Base-by-base conservation (phyloP, 306 rosid genomes). In the Casuarina cunninghamiana region DNA sequence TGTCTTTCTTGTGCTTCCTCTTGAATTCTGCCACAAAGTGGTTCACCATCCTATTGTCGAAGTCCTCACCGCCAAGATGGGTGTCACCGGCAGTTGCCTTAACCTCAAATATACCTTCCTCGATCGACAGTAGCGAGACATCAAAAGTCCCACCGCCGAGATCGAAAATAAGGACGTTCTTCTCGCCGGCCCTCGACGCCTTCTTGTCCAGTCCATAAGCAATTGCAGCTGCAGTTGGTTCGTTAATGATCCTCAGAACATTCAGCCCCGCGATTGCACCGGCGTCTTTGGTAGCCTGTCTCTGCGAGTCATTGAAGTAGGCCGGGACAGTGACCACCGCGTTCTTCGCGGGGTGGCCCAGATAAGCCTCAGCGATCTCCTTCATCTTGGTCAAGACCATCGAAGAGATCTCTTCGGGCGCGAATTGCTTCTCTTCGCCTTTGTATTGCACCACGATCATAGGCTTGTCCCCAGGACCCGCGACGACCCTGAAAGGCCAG, bases 151-250 rank as follows among this genome's bases (percentile, higher is more conserved):
- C 84, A 1, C 84, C 81, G 32, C 32, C 32, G 1, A 26, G 32
- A 26, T 26, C 32, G 32, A 26, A 26, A 26, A 26, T 26, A 26
- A 84, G 83, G 17, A 84, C 88, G 63, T 81, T 84, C 71, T 71
- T 76, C 39, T 75, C 84, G 5, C 81, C 79, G 5, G 63, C 12
- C 39, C 62, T 53, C 2, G 10, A 8, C 0, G 65, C 54, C 45
- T 83, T 80, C 76, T 80, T 75, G 81, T 86, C 89, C 2, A 83
- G 85, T 1, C 89, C 87, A 37, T 83, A 86, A 17, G 89, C 87
- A 71, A 81, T 84, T 26, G 88, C 88, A 2, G 85, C 88, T 1
- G 88, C 83, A 2, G 85, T 84, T 32, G 85, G 85, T 49, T 84
- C 85, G 16, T 84, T 84, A 53, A 84, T 81, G 57, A 84, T 81